Evolutionary conservation across 2,329 filamentous ascomycete genomes (phyloP).

Genomic region (Corinectria fuckeliana): DNA sequence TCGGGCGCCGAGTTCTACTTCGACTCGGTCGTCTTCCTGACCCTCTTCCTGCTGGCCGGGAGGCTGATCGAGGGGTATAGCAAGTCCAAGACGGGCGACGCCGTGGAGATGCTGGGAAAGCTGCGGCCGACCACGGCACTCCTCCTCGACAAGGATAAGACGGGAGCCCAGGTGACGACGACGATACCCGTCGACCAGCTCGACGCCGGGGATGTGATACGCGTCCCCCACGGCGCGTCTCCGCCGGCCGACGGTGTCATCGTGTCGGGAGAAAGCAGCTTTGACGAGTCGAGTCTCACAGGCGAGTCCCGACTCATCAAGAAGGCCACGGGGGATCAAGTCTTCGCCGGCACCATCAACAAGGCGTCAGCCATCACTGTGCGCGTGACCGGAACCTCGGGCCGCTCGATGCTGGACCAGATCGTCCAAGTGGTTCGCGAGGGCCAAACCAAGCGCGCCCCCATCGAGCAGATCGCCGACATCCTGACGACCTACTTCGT

Average conservation of each 20-base stretch:
- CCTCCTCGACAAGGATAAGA: constrained; percentile 61
- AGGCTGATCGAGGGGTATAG: constrained; percentile 87
- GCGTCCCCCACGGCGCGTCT: constrained; percentile 78
- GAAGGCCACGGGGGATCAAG: constrained; percentile 67
- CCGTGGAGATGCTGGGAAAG: constrained; percentile 79
- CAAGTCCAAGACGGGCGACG: constrained; percentile 88
- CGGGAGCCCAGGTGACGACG: constrained; percentile 46
- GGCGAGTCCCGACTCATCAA: constrained; percentile 74
- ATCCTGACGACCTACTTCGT: constrained; percentile 78
- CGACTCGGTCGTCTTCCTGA: constrained; percentile 91
- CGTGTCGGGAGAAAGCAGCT: constrained; percentile 67
- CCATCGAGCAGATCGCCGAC: constrained; percentile 78
- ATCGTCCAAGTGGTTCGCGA: constrained; percentile 80
- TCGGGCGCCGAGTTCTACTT: constrained; percentile 69
- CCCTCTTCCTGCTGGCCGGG: constrained; percentile 80
- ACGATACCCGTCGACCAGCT: constrained; percentile 70
- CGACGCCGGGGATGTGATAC: constrained; percentile 76
- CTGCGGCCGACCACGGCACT: constrained; percentile 79
- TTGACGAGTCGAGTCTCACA: constrained; percentile 91
- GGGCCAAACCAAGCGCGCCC: constrained; percentile 77
- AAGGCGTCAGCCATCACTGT: constrained; percentile 68
- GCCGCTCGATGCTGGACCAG: constrained; percentile 78
- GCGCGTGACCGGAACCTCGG: constrained; percentile 67
- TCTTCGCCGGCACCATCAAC: constrained; percentile 79
- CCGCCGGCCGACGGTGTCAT: constrained; percentile 83